These are phyloP conservation scores for Vitellaria paradoxa DNA, from an alignment of 179 eudicot genomes.

Conservation along the genomic window DNA sequence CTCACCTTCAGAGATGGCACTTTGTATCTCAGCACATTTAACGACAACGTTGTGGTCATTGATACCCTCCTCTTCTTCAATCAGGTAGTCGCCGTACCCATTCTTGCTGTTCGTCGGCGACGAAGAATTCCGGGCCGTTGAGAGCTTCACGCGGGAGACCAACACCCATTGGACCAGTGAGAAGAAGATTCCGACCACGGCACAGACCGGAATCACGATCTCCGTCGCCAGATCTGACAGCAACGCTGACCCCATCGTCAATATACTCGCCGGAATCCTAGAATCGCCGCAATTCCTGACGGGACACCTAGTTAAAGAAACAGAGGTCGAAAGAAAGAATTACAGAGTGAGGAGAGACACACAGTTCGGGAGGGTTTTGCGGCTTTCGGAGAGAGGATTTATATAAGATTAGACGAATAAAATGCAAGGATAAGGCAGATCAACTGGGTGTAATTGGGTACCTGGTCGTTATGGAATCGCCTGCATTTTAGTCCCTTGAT, in stretches of 20 bases:
- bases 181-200: conserved; percentile 58
- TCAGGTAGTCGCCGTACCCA: conserved; percentile 42
- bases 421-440: background rate
- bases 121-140: conserved; percentile 23
- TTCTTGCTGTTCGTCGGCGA: conserved; percentile 26
- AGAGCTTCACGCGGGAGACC: conserved; percentile 53
- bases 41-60: conserved; percentile 47
- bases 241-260: conserved; percentile 26
- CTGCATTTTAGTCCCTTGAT: background rate
- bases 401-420: background rate
- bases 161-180: conserved; percentile 62
- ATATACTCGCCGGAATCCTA: conserved; percentile 16
- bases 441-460: background rate
- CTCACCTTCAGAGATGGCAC: conserved; percentile 71
- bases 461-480: background rate
- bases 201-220: conserved; percentile 58
- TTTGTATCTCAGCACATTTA: conserved; percentile 77
- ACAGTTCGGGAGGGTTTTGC: background rate
- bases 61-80: conserved; percentile 72
- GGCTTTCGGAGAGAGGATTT: background rate
- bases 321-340: background rate
- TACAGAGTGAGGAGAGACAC: background rate
- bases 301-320: background rate
- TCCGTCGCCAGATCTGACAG: conserved; percentile 60
- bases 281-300: background rate